Conservation (phyloP, 2,329 filamentous ascomycete genomes). For the Apiospora rasikravindrae region DNA sequence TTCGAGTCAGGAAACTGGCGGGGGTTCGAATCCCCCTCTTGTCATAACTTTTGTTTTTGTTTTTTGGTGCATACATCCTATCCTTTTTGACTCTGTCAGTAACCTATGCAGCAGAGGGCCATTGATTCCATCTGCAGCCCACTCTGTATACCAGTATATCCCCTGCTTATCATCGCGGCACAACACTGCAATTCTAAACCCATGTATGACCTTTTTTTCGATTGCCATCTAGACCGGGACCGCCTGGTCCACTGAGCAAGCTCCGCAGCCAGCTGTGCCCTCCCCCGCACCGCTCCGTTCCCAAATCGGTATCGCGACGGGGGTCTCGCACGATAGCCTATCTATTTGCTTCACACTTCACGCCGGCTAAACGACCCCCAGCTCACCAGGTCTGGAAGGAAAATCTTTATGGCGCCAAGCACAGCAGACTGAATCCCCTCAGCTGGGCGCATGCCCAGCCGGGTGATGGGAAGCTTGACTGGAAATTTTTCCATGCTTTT, state of each 20-base stretch:
- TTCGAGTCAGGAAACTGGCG: constrained; percentile 20
- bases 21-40: constrained; percentile 20
- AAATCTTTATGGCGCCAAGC: background rate
- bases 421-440: background rate
- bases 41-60: background rate
- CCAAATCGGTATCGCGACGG: background rate
- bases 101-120: background rate
- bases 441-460: background rate
- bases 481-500: background rate
- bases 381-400: background rate
- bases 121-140: background rate
- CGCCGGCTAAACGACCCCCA: constrained; percentile 3
- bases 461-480: constrained; percentile 15
- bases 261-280: constrained; percentile 2
- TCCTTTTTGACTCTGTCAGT: background rate
- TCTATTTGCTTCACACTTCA: background rate
- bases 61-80: background rate
- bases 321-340: background rate
- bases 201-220: background rate
- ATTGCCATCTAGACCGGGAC: background rate
- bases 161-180: background rate
- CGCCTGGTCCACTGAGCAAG: background rate
- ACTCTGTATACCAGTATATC: background rate
- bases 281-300: constrained; percentile 7
- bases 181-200: too few relatives aligned